These are phyloP conservation scores for Mallotus nudiflorus DNA, from an alignment of 345 rosid genomes.

Conservation along the genomic window DNA sequence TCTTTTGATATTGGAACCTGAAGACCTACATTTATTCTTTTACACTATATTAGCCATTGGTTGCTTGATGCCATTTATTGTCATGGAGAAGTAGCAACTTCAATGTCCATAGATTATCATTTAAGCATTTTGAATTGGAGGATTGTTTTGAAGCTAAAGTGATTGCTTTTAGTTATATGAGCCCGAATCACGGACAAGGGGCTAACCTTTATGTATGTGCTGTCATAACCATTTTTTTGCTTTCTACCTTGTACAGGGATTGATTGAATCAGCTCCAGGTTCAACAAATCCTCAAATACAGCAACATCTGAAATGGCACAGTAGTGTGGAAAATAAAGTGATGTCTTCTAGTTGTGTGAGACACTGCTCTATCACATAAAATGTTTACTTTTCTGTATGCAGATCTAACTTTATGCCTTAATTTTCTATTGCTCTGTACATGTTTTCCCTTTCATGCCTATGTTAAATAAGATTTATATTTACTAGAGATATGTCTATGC, in stretches of 20 bases:
- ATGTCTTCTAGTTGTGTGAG: conserved; percentile 26
- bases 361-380: neutral
- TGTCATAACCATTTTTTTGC: neutral
- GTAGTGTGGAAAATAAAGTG: neutral
- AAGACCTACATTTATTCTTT: neutral
- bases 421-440: neutral
- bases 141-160: neutral
- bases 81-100: conserved; percentile 13
- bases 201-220: neutral
- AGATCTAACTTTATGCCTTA: neutral
- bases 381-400: no score
- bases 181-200: neutral
- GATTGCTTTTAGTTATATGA: neutral
- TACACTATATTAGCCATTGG: neutral
- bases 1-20: neutral
- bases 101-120: conserved; percentile 12
- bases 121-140: conserved; percentile 17
- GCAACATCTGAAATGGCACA: conserved; percentile 23
- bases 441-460: neutral
- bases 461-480: neutral
- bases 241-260: conserved; percentile 1
- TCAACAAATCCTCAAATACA: conserved; percentile 8
- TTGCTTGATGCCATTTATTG: neutral
- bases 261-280: conserved; percentile 12
- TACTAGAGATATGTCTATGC: neutral